phyloP scores from a whole-genome alignment of 306 rosid species.

The Sicyos edulis region DNA sequence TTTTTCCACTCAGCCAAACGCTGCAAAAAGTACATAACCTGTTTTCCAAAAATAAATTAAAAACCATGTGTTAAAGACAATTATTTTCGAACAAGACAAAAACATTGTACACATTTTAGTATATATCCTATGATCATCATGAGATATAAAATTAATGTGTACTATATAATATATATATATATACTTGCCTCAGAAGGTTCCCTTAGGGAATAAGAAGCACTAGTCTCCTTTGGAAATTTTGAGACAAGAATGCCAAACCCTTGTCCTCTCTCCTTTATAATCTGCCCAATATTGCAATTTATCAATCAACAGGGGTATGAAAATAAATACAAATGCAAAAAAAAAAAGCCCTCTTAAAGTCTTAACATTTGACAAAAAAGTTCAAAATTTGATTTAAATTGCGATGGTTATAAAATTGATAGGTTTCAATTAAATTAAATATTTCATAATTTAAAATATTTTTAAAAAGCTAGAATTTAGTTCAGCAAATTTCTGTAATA shows the following conservation, averaged over 20 bases:
- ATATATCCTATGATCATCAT: not conserved
- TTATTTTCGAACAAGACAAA: not conserved
- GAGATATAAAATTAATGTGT: not conserved
- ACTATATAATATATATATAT: not conserved
- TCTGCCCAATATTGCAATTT: slow-evolving; percentile 26
- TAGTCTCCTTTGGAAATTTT: slow-evolving; percentile 77
- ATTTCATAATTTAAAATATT: too few relatives aligned
- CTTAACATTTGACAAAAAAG: too few relatives aligned
- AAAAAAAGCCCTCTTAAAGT: not conserved
- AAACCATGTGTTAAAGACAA: not conserved
- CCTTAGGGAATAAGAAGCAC: slow-evolving; percentile 76
- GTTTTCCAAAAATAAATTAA: not conserved
- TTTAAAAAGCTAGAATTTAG: too few relatives aligned
- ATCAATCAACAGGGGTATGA: not conserved
- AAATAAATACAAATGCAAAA: not conserved
- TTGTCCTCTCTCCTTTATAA: slow-evolving; percentile 79
- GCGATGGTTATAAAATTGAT: too few relatives aligned
- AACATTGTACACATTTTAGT: not conserved
- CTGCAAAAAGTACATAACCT: slow-evolving; percentile 25
- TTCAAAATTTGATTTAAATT: too few relatives aligned
- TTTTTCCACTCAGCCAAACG: slow-evolving; percentile 26
- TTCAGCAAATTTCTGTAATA: too few relatives aligned
- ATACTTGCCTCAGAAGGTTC: slow-evolving; percentile 87
- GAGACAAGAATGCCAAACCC: slow-evolving; percentile 92
- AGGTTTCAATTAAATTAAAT: too few relatives aligned